Evolutionary conservation across 176 grass and related monocot species (phyloP).

Genomic region (Calamus simplicifolius): DNA sequence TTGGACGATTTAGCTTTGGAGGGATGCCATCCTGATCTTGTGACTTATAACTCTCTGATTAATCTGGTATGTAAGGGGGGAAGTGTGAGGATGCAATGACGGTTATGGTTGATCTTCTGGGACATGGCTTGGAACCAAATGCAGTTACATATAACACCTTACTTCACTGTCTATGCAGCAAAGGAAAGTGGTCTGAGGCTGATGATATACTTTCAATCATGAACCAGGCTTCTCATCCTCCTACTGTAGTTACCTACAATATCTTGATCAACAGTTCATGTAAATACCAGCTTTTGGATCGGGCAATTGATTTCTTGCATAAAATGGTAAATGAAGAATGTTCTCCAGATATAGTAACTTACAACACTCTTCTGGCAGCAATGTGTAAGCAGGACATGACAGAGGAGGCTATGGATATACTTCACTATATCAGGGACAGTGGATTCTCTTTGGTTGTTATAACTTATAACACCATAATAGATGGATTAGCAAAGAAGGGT

Average conservation of each 20-base stretch:
- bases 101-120: constrained; percentile 33
- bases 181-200: constrained; percentile 49
- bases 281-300: constrained; percentile 48
- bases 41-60: constrained; percentile 63
- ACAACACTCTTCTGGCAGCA: constrained; percentile 60
- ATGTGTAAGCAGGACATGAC: constrained; percentile 53
- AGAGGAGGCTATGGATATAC: constrained; percentile 48
- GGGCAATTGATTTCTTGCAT: constrained; percentile 59
- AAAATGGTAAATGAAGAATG: constrained; percentile 47
- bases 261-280: constrained; percentile 72
- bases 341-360: constrained; percentile 65
- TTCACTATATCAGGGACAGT: constrained; percentile 41
- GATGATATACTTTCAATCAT: constrained; percentile 43
- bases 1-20: constrained; percentile 51
- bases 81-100: constrained; percentile 35
- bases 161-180: constrained; percentile 46
- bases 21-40: constrained; percentile 49
- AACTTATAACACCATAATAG: constrained; percentile 69
- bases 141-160: constrained; percentile 61
- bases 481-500: constrained; percentile 59
- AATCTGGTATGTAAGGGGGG: constrained; percentile 56
- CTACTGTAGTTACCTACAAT: constrained; percentile 62
- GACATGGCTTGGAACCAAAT: constrained; percentile 52
- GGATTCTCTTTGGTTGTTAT: constrained; percentile 46
- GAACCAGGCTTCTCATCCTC: constrained; percentile 39